Conservation (phyloP, 768 basidiomycete species). For the Leccinum boreale region DNA sequence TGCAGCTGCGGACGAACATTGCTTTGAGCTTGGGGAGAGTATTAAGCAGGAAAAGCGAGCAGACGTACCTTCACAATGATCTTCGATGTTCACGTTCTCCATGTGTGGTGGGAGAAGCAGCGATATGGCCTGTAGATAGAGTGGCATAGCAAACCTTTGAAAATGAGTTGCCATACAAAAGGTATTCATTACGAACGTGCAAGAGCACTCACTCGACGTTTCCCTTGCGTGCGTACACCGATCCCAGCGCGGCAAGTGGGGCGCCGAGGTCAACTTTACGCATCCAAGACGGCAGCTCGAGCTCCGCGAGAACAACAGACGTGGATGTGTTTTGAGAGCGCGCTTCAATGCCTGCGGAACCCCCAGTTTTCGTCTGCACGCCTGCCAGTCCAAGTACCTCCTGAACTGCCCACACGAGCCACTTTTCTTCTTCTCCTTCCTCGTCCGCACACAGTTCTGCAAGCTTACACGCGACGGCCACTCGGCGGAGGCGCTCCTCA, state of each 20-base stretch:
- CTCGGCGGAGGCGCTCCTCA: constrained; percentile 41
- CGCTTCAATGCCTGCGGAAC: not conserved
- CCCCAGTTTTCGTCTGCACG: not conserved
- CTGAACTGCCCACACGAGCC: constrained; percentile 43
- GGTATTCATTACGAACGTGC: not conserved
- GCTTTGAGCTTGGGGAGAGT: not conserved
- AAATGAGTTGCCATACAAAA: not conserved
- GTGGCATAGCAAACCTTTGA: constrained; percentile 55
- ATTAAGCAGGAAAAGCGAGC: not conserved
- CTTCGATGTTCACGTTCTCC: constrained; percentile 36
- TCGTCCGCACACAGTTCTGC: constrained; percentile 37
- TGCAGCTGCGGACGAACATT: constrained; percentile 33
- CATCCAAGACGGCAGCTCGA: constrained; percentile 61
- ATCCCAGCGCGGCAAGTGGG: constrained; percentile 64
- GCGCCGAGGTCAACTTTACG: constrained; percentile 58
- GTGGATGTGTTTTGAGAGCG: not conserved
- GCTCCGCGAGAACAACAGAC: constrained; percentile 42
- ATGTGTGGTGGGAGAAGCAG: constrained; percentile 48
- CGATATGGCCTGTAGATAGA: constrained; percentile 65
- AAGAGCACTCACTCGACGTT: constrained; percentile 38
- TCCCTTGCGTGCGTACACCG: constrained; percentile 55
- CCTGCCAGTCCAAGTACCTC: constrained; percentile 36
- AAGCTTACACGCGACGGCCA: constrained; percentile 45
- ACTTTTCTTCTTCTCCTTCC: constrained; percentile 38
- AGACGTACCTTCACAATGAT: constrained; percentile 58